Percentiles rank a stretch among this genome's conserved stretches.
These are phyloP conservation scores for Bonia amplexicaulis DNA, from an alignment of 176 grass and related monocot species.

Conservation along the genomic window DNA sequence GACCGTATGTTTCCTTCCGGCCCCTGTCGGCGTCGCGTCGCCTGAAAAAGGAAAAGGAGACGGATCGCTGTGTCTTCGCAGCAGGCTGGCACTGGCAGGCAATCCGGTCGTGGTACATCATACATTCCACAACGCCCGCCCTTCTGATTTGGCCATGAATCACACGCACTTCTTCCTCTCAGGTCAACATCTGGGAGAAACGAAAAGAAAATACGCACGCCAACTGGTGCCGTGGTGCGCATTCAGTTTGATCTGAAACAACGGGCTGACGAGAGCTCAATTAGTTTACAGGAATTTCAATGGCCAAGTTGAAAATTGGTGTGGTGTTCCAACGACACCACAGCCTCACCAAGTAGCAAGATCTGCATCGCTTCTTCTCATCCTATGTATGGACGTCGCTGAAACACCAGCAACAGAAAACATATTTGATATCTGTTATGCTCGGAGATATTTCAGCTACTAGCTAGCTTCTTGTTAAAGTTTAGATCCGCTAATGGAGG, in stretches of 20 bases:
- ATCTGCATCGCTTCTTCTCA: no score
- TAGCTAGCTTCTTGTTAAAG: background rate
- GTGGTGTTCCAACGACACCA: conserved; percentile 7
- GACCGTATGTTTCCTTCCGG: background rate
- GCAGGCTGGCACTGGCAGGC: background rate
- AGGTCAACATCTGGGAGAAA: conserved; percentile 22
- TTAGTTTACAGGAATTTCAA: background rate
- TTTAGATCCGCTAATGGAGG: background rate
- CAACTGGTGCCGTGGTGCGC: background rate
- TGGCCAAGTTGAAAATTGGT: background rate
- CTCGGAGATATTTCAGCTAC: background rate
- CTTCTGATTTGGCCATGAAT: conserved; percentile 31
- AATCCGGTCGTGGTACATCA: background rate
- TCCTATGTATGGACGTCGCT: background rate
- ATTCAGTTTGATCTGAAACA: background rate
- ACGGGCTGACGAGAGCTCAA: background rate
- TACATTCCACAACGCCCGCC: background rate
- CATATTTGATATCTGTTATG: background rate
- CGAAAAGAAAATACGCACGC: background rate
- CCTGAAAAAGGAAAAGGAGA: background rate
- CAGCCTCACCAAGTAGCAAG: background rate
- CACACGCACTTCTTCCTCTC: conserved; percentile 2
- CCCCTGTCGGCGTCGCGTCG: conserved; percentile 9
- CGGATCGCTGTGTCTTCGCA: background rate
- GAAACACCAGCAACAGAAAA: conserved; percentile 1